phyloP scores from a whole-genome alignment of 2,329 filamentous ascomycete genomes.

The Pyrenochaeta sp. region DNA sequence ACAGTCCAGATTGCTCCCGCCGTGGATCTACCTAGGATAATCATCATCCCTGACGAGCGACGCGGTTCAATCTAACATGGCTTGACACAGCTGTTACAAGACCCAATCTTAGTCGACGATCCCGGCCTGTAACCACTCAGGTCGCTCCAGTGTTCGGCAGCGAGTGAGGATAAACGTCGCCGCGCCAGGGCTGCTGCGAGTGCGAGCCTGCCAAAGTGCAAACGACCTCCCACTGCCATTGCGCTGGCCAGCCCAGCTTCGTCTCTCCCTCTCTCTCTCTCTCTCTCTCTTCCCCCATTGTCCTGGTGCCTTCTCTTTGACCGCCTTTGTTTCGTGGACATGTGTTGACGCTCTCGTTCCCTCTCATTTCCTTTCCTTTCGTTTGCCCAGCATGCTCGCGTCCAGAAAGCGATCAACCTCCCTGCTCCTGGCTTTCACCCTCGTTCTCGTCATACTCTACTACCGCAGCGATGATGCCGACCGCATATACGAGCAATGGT shows the following conservation, averaged over 20 bases:
- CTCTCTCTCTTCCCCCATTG: background rate
- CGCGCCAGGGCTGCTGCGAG: constrained; percentile 10
- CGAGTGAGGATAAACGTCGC: constrained; percentile 24
- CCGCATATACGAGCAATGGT: constrained; percentile 41
- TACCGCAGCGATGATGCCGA: constrained; percentile 38
- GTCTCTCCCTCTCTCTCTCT: too few relatives aligned
- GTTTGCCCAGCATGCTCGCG: constrained; percentile 39
- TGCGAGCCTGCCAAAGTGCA: constrained; percentile 10
- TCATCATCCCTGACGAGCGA: constrained; percentile 7
- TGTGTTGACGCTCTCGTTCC: constrained; percentile 31
- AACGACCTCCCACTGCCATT: background rate
- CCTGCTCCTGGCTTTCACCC: constrained; percentile 35
- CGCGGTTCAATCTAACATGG: constrained; percentile 21
- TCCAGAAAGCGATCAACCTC: constrained; percentile 42
- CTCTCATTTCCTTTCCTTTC: constrained; percentile 11
- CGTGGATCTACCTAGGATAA: constrained; percentile 12
- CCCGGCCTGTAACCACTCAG: constrained; percentile 16
- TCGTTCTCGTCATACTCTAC: constrained; percentile 38
- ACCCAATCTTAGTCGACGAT: constrained; percentile 23
- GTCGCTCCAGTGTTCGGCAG: constrained; percentile 19
- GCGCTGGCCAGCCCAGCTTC: background rate
- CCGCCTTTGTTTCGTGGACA: constrained; percentile 16
- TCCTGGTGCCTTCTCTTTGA: constrained; percentile 7
- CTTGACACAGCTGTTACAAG: constrained; percentile 33
- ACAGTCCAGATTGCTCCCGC: constrained; percentile 10